Percentiles rank a stretch among this genome's conserved stretches.
These are phyloP conservation scores for Hemileccinum impolitum DNA, from an alignment of 768 basidiomycete species.

Conservation along the genomic window DNA sequence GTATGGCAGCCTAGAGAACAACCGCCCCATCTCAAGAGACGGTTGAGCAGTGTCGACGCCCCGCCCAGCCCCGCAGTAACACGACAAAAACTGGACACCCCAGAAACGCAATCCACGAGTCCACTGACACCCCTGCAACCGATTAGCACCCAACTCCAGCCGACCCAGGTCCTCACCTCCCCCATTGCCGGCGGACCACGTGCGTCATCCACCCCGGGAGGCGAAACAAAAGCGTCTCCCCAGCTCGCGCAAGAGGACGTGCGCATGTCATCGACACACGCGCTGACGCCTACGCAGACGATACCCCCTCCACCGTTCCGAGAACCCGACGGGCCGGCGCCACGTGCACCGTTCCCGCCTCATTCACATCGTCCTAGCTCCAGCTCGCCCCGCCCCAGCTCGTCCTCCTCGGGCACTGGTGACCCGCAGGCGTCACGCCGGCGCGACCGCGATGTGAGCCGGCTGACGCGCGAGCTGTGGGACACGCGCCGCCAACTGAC, in stretches of 20 bases:
- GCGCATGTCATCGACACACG: too few species aligned
- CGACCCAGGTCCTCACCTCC: not conserved
- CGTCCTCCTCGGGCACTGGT: not conserved
- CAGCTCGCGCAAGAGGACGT: not conserved
- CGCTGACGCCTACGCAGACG: not conserved
- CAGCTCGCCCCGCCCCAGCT: not conserved
- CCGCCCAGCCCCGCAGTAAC: constrained; percentile 1
- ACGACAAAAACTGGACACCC: constrained; percentile 12
- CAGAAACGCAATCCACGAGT: not conserved
- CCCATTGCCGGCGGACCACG: not conserved
- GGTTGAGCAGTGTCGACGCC: not conserved
- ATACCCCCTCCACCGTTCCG: not conserved
- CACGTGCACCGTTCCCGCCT: not conserved
- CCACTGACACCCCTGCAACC: not conserved
- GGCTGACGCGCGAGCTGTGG: constrained; percentile 27
- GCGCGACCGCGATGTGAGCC: not conserved
- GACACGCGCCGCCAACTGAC: constrained; percentile 25
- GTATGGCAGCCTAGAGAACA: constrained; percentile 15
- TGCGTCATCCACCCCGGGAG: not conserved
- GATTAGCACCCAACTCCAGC: not conserved
- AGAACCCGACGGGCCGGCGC: constrained; percentile 8
- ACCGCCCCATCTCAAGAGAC: constrained; percentile 11
- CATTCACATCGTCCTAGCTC: not conserved
- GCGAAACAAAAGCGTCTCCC: not conserved
- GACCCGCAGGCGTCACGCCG: not conserved